Base-by-base conservation (phyloP, 1,284 basidiomycete species). In the Rhodotorula sp. region DNA sequence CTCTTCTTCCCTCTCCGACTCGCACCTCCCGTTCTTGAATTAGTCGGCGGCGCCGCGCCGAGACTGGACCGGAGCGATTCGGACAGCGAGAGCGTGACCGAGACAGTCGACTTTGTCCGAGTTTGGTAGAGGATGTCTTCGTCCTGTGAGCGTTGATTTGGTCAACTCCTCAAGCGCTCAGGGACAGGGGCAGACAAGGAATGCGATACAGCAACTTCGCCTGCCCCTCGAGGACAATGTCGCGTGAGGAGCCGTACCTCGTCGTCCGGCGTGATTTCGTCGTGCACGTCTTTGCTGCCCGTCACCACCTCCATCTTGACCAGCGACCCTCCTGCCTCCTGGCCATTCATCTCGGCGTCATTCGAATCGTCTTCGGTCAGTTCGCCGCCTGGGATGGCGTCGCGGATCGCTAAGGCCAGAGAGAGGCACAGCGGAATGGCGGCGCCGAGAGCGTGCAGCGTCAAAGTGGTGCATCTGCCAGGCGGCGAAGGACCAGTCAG, bases 341-440 rank as follows among this genome's bases (percentile, higher is more conserved):
- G 30, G 8, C 42, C 49, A 14, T 46, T 55, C 0, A 2, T 17
- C 0, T 54, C 18, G 15, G 29, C 46, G 29, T 51, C 55, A 1
- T 29, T 53, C 3, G 37, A 12, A 1, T 33, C 46, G 18, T 24
- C 42, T 3, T 24, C 10, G 3, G 24, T 22, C 20, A 63, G 60
- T 33, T 64, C 57, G 4, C 75, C 76, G 26, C 76, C 74, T 0
- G 77, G 75, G 8, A 78, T 46, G n/a, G 74, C 75, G 49, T 76
- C 76, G 45, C 73, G 64, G 53, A 77, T 74, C 15, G 77, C 77
- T 29, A 78, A 57, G 0, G 72, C 70, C 26, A 78, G 67, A 20
- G 74, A 73, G 24, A 78, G 59, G n/a, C 72, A 71, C 18, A 74
- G 67, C 1, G 77, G 77, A 30, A 78, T 78, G 24, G 77, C 73